A percentile compares a stretch with the other conserved stretches of the same genome.
Evolutionary conservation across 2,329 filamentous ascomycete genomes (phyloP).

Genomic region (Neobulgaria alba): DNA sequence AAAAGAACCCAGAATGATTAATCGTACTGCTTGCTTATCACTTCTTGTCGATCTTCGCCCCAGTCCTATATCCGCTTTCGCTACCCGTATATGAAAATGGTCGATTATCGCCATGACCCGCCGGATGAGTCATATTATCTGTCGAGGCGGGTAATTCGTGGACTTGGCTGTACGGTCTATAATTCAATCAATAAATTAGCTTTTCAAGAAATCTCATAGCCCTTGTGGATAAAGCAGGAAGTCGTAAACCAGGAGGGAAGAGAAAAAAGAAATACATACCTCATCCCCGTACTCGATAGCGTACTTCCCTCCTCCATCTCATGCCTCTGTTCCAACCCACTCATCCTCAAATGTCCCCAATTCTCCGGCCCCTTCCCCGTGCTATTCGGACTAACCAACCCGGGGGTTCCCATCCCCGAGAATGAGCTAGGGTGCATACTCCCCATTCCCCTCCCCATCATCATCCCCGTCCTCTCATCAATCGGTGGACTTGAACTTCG

Average conservation of each 20-base stretch:
- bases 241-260: background rate
- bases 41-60: no score
- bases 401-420: no score
- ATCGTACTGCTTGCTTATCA: no score
- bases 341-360: slow-evolving; percentile 3
- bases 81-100: slow-evolving; percentile 14
- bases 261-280: slow-evolving; percentile 5
- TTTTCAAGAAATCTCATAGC: background rate
- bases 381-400: slow-evolving; percentile 5
- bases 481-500: slow-evolving; percentile 14
- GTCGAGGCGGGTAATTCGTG: slow-evolving; percentile 6
- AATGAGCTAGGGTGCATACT: no score
- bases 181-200: background rate
- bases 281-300: slow-evolving; percentile 2
- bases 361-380: background rate
- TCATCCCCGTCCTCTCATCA: slow-evolving; percentile 15
- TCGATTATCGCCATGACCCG: background rate
- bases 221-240: no score
- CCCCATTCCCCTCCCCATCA: slow-evolving; percentile 5
- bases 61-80: slow-evolving; percentile 9
- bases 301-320: slow-evolving; percentile 10
- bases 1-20: no score
- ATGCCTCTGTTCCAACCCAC: slow-evolving; percentile 7
- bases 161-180: slow-evolving; percentile 5
- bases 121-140: background rate